phyloP scores from a whole-genome alignment of 768 basidiomycete genomes.

The Tricholoma flavovirens region DNA sequence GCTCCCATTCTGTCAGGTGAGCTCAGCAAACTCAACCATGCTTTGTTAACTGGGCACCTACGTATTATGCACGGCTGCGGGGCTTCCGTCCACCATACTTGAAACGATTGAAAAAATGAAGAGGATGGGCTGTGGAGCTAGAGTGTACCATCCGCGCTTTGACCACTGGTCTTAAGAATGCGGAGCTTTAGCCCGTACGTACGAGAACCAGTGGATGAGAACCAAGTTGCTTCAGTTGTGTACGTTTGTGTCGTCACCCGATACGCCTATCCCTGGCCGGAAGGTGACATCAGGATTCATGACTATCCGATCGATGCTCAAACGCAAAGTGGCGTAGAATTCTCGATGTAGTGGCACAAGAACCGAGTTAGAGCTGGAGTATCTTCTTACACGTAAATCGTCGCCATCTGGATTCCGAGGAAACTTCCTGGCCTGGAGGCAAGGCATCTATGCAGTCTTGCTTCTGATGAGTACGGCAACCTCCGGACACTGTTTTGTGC shows the following conservation, averaged over 20 bases:
- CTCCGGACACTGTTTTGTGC: background rate
- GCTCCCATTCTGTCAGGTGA: constrained; percentile 39
- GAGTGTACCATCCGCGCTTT: constrained; percentile 11
- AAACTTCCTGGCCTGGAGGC: background rate
- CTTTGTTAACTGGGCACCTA: constrained; percentile 15
- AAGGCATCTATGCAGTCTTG: background rate
- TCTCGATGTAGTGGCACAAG: background rate
- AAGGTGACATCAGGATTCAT: background rate
- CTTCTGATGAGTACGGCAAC: background rate
- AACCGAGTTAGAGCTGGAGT: background rate
- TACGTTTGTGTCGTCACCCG: background rate
- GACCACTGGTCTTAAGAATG: constrained; percentile 22
- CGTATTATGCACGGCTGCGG: constrained; percentile 30
- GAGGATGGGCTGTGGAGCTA: constrained; percentile 12
- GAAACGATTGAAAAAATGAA: background rate
- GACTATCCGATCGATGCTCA: background rate
- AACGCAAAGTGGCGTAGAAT: background rate
- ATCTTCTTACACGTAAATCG: background rate
- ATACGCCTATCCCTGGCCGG: background rate
- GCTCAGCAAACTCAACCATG: background rate
- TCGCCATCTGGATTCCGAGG: background rate
- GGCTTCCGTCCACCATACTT: constrained; percentile 15
- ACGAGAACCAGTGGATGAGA: constrained; percentile 15
- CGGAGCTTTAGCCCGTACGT: constrained; percentile 13
- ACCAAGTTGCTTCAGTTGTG: background rate